Evolutionary conservation across 176 grass and related monocot species (phyloP).

Genomic region (Rhipidocladum racemiflorum): DNA sequence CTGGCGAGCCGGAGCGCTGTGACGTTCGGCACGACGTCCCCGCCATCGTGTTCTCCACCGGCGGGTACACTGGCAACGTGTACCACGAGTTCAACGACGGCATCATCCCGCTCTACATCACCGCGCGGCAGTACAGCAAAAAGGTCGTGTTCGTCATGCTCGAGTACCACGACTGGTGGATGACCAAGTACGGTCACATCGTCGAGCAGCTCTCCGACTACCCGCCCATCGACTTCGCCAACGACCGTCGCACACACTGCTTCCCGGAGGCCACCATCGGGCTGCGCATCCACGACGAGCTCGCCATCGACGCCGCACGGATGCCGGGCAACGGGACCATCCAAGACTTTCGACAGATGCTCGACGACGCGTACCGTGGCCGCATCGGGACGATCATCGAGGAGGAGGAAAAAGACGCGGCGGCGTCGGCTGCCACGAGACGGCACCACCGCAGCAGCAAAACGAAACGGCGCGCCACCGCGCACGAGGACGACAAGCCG

Average conservation of each 20-base stretch:
- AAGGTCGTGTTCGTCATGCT: conserved; percentile 73
- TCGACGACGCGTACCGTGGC: conserved; percentile 56
- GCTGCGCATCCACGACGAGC: conserved; percentile 74
- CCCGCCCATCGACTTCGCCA: conserved; percentile 52
- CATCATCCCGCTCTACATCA: conserved; percentile 83
- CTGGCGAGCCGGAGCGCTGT: neutral
- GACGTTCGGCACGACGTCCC: conserved; percentile 56
- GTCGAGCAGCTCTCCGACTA: conserved; percentile 54
- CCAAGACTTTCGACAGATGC: conserved; percentile 53
- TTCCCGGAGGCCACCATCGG: conserved; percentile 67
- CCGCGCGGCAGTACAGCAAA: conserved; percentile 38
- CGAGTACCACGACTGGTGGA: conserved; percentile 87
- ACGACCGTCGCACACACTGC: conserved; percentile 65
- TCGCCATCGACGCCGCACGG: conserved; percentile 42
- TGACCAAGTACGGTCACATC: conserved; percentile 57
- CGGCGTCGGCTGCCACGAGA: neutral
- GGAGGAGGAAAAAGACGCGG: conserved; percentile 20
- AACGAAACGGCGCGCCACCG: no score
- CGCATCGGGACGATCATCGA: conserved; percentile 39
- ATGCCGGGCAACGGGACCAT: conserved; percentile 44
- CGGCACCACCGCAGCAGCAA: neutral
- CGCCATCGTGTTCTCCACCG: conserved; percentile 77
- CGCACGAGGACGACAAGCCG: conserved; percentile 19
- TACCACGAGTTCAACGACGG: conserved; percentile 97
- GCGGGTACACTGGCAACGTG: conserved; percentile 84